Evolutionary conservation across 306 rosid species (phyloP).

Genomic region (Amphicarpaea edgeworthii): DNA sequence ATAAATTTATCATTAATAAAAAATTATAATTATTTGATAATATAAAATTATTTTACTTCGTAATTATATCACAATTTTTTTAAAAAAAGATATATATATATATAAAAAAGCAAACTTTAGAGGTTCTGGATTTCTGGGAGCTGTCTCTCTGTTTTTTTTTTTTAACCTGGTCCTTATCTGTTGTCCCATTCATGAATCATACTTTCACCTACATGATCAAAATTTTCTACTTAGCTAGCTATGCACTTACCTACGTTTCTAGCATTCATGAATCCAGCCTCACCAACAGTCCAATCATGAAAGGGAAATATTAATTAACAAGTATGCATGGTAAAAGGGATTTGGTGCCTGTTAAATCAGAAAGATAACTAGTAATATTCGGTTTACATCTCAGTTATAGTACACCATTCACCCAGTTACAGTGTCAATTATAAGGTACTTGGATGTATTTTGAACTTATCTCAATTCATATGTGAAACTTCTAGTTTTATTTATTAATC

Average conservation of each 20-base stretch:
- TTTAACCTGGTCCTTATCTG: not conserved
- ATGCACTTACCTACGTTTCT: conserved; percentile 21
- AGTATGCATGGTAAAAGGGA: conserved; percentile 34
- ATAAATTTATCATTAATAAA: no score
- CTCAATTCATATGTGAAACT: conserved; percentile 8
- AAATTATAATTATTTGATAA: no score
- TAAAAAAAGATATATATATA: no score
- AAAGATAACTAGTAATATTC: conserved; percentile 40
- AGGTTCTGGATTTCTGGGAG: conserved; percentile 48
- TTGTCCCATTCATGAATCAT: conserved; percentile 47
- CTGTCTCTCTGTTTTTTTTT: conserved; percentile 22
- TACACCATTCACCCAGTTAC: conserved; percentile 57
- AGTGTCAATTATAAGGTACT: conserved; percentile 59
- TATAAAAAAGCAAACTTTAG: no score
- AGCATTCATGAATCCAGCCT: conserved; percentile 33
- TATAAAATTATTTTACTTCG: no score
- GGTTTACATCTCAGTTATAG: conserved; percentile 5
- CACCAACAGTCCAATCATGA: conserved; percentile 27
- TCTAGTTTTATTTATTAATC: not conserved
- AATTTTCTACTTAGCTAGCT: conserved; percentile 31
- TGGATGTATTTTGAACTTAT: conserved; percentile 35
- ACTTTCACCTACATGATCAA: conserved; percentile 31
- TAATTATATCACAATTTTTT: no score
- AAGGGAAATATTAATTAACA: conserved; percentile 38
- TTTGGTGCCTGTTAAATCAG: conserved; percentile 43